Conservation (phyloP, 176 grass and related monocot species). For the Oryza rufipogon region DNA sequence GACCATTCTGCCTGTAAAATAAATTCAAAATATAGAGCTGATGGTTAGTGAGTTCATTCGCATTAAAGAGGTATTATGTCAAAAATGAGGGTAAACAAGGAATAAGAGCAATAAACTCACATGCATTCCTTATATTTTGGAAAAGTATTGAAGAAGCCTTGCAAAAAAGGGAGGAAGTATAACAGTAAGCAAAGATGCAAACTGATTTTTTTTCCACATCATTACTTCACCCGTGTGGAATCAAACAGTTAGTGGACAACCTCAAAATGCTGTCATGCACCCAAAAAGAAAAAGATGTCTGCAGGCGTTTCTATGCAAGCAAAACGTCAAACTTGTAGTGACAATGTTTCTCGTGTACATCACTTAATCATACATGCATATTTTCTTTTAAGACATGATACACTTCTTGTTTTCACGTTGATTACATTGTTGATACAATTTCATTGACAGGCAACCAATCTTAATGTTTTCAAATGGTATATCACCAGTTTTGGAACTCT, state of each 20-base stretch:
- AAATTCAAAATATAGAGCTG: neutral
- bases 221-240: slow-evolving; percentile 26
- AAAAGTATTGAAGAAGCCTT: neutral
- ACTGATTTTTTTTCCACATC: slow-evolving; percentile 9
- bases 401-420: neutral
- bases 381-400: neutral
- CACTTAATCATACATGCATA: neutral
- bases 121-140: neutral
- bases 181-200: slow-evolving; percentile 21
- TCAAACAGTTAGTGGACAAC: slow-evolving; percentile 18
- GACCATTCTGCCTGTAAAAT: neutral
- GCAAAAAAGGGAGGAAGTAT: neutral
- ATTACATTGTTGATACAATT: slow-evolving; percentile 4
- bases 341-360: neutral
- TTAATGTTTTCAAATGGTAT: slow-evolving; percentile 2
- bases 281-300: neutral
- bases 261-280: slow-evolving; percentile 9
- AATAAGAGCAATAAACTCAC: neutral
- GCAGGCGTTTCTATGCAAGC: neutral
- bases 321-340: slow-evolving; percentile 13
- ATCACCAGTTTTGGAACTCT: slow-evolving; percentile 5
- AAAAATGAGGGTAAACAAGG: neutral
- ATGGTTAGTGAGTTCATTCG: neutral
- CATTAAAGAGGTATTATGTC: neutral
- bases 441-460: neutral